Conservation (phyloP, 108 stramenopile species). For the Skeletonema menzelii region DNA sequence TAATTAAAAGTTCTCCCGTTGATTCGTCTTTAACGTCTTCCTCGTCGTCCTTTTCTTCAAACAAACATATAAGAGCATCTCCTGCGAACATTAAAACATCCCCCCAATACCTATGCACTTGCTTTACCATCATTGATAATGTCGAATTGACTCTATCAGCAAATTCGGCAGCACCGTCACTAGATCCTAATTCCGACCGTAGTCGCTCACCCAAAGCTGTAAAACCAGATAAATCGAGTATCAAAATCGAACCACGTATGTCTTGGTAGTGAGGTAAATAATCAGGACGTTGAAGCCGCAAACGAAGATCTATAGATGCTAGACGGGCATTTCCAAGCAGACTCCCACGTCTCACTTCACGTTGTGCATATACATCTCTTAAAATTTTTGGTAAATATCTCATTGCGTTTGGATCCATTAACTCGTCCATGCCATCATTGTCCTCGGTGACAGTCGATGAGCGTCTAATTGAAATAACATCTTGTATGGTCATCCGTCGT, state of each 20-base stretch:
- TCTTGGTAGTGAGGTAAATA: slow-evolving; percentile 44
- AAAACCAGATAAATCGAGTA: slow-evolving; percentile 53
- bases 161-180: slow-evolving; percentile 54
- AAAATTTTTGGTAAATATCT: slow-evolving; percentile 47
- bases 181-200: slow-evolving; percentile 42
- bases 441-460: neutral
- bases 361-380: slow-evolving; percentile 47
- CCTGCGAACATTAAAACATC: slow-evolving; percentile 75
- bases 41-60: slow-evolving; percentile 38
- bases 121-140: slow-evolving; percentile 47
- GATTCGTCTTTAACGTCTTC: slow-evolving; percentile 21
- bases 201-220: slow-evolving; percentile 53
- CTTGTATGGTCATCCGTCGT: neutral
- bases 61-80: slow-evolving; percentile 65
- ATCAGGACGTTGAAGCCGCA: slow-evolving; percentile 41
- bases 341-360: slow-evolving; percentile 5
- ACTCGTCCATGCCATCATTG: slow-evolving; percentile 10
- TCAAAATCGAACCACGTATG: slow-evolving; percentile 45
- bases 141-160: slow-evolving; percentile 52
- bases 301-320: slow-evolving; percentile 35
- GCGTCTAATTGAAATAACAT: neutral
- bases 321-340: slow-evolving; percentile 33
- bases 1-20: slow-evolving; percentile 7
- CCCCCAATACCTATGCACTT: slow-evolving; percentile 57
- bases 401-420: slow-evolving; percentile 40